Conservation (phyloP, 352 stramenopile genomes). For the Hyaloperonospora arabidopsidis region DNA sequence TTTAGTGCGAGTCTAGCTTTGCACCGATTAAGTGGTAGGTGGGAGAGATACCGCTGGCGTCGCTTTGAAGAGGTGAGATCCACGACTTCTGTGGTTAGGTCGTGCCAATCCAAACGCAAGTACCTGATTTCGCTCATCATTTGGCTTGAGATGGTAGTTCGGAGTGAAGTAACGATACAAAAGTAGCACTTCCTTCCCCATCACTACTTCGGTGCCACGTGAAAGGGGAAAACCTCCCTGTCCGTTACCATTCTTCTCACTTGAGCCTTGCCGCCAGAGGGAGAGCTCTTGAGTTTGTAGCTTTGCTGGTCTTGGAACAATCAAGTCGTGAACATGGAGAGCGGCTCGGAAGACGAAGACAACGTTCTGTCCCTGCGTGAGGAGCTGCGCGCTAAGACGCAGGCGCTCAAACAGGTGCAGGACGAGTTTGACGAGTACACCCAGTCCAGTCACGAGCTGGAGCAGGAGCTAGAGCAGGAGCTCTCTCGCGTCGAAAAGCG, state of each 20-base stretch:
- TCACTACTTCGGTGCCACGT: too few species aligned
- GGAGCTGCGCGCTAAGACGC: conserved; percentile 45
- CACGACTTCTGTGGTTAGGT: too few species aligned
- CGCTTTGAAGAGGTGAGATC: not conserved
- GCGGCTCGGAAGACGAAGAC: conserved; percentile 29
- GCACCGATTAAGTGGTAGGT: not conserved
- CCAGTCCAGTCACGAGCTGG: conserved; percentile 73
- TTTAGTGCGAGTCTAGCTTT: conserved; percentile 5
- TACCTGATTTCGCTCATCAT: conserved; percentile 3
- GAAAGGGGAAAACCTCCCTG: too few species aligned
- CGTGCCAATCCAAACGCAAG: conserved; percentile 11
- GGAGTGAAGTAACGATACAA: conserved; percentile 1
- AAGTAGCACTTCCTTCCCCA: too few species aligned
- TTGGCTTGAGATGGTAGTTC: not conserved
- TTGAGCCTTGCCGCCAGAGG: too few species aligned
- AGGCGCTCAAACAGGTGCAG: conserved; percentile 61
- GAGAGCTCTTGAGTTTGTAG: too few species aligned
- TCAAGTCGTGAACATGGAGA: conserved; percentile 19
- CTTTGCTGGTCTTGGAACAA: too few species aligned
- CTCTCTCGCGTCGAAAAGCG: conserved; percentile 53
- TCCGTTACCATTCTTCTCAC: too few species aligned
- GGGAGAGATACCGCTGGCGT: conserved; percentile 1
- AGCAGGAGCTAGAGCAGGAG: conserved; percentile 71
- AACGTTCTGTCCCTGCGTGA: conserved; percentile 31
- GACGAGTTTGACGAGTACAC: conserved; percentile 79